phyloP scores from a whole-genome alignment of 345 rosid genomes.

The Syzygium oleosum region DNA sequence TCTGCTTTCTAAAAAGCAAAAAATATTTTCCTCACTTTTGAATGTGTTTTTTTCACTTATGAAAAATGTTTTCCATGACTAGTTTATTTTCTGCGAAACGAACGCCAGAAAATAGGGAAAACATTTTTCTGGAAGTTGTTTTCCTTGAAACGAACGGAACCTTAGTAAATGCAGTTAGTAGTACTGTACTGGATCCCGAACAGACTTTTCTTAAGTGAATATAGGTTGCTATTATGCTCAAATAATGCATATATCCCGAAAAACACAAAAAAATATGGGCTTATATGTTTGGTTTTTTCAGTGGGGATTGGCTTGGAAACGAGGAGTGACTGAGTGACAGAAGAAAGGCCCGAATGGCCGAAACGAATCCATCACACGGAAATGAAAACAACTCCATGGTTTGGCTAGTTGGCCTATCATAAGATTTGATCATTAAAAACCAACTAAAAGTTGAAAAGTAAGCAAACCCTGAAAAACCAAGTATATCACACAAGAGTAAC shows the following conservation, averaged over 20 bases:
- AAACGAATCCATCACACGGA: background rate
- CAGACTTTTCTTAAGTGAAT: background rate
- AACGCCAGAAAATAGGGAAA: too few species aligned
- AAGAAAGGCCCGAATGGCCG: background rate
- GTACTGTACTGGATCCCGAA: background rate
- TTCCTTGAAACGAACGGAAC: too few species aligned
- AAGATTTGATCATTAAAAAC: background rate
- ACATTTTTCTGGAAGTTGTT: too few species aligned
- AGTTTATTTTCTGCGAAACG: too few species aligned
- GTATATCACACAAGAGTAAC: background rate
- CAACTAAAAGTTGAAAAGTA: background rate
- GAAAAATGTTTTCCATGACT: too few species aligned
- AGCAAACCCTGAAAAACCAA: background rate
- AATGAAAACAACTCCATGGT: background rate
- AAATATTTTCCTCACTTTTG: too few species aligned
- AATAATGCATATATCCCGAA: background rate
- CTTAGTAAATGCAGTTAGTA: too few species aligned
- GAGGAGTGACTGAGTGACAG: background rate
- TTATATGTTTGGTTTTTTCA: background rate
- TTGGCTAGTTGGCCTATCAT: background rate
- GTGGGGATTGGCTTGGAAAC: background rate
- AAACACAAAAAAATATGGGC: background rate
- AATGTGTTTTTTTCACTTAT: too few species aligned
- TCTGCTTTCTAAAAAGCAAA: too few species aligned
- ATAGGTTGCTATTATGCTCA: fast-evolving